Evolutionary conservation across 805 yeast species (phyloP).

Genomic region (Komagataella mondaviorum): DNA sequence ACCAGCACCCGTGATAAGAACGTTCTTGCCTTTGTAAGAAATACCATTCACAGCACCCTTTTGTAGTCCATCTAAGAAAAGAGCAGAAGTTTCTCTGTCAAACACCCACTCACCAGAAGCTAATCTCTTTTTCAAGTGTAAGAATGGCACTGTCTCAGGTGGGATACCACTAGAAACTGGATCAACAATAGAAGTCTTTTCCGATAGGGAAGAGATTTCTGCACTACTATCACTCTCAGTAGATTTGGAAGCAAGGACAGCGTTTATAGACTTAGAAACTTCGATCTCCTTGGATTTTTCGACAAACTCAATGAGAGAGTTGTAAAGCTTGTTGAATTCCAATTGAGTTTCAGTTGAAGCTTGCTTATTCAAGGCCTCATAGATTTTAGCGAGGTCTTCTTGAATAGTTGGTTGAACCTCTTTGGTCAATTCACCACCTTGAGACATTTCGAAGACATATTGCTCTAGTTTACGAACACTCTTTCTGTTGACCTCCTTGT

Average conservation of each 20-base stretch:
- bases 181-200: conserved; percentile 50
- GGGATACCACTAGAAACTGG: conserved; percentile 68
- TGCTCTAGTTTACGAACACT: conserved; percentile 90
- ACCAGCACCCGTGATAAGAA: conserved; percentile 96
- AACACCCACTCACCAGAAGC: conserved; percentile 71
- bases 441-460: conserved; percentile 92
- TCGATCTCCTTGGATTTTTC: conserved; percentile 60
- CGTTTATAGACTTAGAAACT: conserved; percentile 46
- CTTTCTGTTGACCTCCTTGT: conserved; percentile 77
- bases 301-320: conserved; percentile 56
- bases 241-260: conserved; percentile 29
- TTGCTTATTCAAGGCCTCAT: conserved; percentile 69
- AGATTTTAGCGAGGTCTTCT: conserved; percentile 74
- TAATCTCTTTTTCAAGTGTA: conserved; percentile 76
- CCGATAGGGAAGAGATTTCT: conserved; percentile 79
- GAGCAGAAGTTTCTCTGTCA: conserved; percentile 63
- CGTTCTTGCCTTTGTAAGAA: conserved; percentile 77
- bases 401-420: conserved; percentile 61
- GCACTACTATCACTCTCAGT: conserved; percentile 42
- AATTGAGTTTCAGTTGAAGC: conserved; percentile 55
- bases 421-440: conserved; percentile 77
- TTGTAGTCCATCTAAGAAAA: conserved; percentile 83
- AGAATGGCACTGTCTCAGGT: conserved; percentile 83
- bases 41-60: conserved; percentile 90
- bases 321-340: conserved; percentile 60